Evolutionary conservation across 352 stramenopile genomes (phyloP).

Genomic region (Phytophthora hybrid): DNA sequence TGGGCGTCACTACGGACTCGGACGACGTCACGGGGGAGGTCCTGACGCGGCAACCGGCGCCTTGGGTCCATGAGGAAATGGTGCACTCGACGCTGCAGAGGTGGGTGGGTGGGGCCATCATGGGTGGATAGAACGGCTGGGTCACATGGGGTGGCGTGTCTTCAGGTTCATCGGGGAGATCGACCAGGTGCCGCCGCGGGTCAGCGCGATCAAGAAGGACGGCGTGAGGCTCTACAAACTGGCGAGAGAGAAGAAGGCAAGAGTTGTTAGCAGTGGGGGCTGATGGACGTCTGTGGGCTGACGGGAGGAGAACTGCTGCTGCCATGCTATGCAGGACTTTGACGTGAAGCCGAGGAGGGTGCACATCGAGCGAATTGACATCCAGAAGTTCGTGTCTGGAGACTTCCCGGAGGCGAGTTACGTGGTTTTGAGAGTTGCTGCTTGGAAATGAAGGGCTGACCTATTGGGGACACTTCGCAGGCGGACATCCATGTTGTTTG

Average conservation of each 20-base stretch:
- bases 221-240: constrained; percentile 85
- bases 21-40: constrained; percentile 85
- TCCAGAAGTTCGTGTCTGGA: constrained; percentile 58
- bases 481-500: constrained; percentile 67
- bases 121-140: not conserved
- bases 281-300: not conserved
- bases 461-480: constrained; percentile 31
- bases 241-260: constrained; percentile 63
- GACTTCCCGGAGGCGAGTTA: constrained; percentile 67
- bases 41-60: constrained; percentile 53
- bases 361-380: constrained; percentile 66
- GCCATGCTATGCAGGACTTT: constrained; percentile 45
- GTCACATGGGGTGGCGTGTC: no score
- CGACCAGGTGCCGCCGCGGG: constrained; percentile 75
- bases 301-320: constrained; percentile 4
- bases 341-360: constrained; percentile 69
- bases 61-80: constrained; percentile 61
- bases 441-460: constrained; percentile 9
- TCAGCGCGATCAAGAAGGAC: constrained; percentile 85
- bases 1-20: constrained; percentile 80
- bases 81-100: constrained; percentile 52
- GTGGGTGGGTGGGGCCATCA: constrained; percentile 14
- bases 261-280: not conserved
- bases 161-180: constrained; percentile 82
- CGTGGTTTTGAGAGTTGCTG: not conserved